phyloP scores from a whole-genome alignment of 2,329 filamentous ascomycete species.

The Cordyceps tenuipes region DNA sequence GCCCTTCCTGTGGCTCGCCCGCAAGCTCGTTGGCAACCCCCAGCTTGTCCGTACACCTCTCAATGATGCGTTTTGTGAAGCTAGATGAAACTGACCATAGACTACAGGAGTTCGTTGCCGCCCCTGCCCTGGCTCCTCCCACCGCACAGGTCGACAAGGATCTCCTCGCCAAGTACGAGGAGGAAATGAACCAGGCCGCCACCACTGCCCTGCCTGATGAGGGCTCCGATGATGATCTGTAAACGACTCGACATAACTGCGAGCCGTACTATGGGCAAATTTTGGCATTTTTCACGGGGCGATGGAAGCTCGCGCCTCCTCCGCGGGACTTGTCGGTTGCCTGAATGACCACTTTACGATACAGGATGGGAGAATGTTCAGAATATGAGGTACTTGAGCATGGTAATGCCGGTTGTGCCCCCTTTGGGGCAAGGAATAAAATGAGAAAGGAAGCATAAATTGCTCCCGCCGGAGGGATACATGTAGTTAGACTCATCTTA shows the following conservation, averaged over 20 bases:
- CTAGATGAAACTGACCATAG: constrained; percentile 20
- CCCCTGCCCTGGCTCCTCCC: constrained; percentile 86
- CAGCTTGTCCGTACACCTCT: constrained; percentile 16
- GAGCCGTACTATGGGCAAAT: constrained; percentile 6
- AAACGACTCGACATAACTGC: constrained; percentile 28
- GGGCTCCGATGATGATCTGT: constrained; percentile 68
- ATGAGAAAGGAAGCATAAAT: constrained; percentile 9
- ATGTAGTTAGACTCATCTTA: constrained; percentile 11
- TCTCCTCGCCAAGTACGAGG: constrained; percentile 71
- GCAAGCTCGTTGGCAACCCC: constrained; percentile 96
- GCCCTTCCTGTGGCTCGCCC: constrained; percentile 98
- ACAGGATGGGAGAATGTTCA: constrained; percentile 12
- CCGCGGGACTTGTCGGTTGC: not conserved
- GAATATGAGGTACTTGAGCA: constrained; percentile 5
- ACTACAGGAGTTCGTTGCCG: constrained; percentile 88
- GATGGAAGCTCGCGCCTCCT: not conserved
- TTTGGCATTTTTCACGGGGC: not conserved
- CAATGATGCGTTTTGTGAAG: not conserved
- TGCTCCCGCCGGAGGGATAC: constrained; percentile 5
- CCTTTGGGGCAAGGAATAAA: constrained; percentile 7
- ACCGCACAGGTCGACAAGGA: constrained; percentile 82
- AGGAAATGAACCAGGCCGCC: constrained; percentile 80
- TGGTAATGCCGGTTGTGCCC: constrained; percentile 6
- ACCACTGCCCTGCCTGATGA: constrained; percentile 86
- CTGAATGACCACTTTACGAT: constrained; percentile 12